Base-by-base conservation (phyloP, 2,329 filamentous ascomycete species). In the Ceratocystis cacaofunesta region DNA sequence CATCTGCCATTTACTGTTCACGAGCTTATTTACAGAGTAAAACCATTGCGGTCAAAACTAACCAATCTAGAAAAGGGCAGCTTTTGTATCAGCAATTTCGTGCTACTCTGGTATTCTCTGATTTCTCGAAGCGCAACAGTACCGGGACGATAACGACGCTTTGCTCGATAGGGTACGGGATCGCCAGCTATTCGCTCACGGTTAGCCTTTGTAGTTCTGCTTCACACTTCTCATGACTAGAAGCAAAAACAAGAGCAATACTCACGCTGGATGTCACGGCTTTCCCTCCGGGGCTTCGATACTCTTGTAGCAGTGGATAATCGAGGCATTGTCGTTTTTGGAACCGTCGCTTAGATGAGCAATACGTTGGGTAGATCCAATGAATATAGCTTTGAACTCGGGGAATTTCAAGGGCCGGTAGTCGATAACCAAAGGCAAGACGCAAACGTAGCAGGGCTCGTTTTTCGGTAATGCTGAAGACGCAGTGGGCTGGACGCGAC, bases 121-220 rank as follows among this genome's bases (percentile, higher is more conserved):
- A 97, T 97, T 78, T 97, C 92, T 76, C 88, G 87, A 65, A 97
- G 82, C 64, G 94, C 92, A 70, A 90, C 82, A 55, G 92, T 96
- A 72, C 91, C 91, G 1, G 88, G 88, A 66, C 79, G 82, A 72
- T 90, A 91, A 69, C 88, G 82, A 69, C 82, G 82, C 69, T 80
- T 83, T 69, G 80, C 80, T 67, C 76, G 77, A 67, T 81, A 78
- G 1, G 88, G 87, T 58, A 89, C 77, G 36, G 88, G 88, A 71
- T 91, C 88, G 67, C 88, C 88, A 70, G 88, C 87, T 90, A 68
- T 65, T 15, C 17, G 28, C n/a, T 3, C 2, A 30, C 8, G n/a
- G 46, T 28, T 19, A 64, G 19, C 10, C 46, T 36, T 48, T 10
- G 61, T 25, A 5, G 61, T 22, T 32, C 8, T 28, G 43, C 8